Conservation (phyloP, 495 filamentous ascomycete species). For the Daldinia grandis region DNA sequence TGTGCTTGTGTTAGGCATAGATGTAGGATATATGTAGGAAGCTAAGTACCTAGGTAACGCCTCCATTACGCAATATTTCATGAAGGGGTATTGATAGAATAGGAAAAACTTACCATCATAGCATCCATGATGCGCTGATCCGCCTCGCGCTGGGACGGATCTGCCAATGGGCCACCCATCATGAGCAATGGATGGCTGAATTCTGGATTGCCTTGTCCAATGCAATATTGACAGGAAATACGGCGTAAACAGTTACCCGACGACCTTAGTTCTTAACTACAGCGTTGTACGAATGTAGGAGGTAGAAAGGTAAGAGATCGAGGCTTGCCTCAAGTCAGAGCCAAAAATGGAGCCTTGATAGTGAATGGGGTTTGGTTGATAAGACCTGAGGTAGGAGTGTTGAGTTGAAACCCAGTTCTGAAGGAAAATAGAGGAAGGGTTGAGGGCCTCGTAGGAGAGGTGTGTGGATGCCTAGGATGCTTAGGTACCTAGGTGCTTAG, state of each 20-base stretch:
- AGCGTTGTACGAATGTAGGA: background rate
- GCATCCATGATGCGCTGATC: conserved; percentile 5
- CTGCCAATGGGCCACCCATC: background rate
- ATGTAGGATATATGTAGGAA: no score
- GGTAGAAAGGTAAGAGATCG: background rate
- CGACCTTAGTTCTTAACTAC: background rate
- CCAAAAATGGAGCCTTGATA: background rate
- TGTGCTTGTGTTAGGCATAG: no score
- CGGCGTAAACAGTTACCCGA: background rate
- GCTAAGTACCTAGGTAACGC: no score
- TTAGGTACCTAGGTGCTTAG: background rate
- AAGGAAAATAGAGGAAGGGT: background rate
- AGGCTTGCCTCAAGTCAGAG: background rate
- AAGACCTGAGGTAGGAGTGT: background rate
- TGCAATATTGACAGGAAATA: background rate
- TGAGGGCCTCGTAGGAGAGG: background rate
- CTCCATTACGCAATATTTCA: background rate
- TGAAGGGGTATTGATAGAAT: no score
- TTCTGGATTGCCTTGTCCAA: background rate
- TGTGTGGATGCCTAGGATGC: no score
- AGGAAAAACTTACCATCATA: conserved; percentile 38
- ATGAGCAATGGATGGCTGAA: background rate
- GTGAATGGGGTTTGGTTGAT: background rate
- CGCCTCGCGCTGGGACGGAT: background rate
- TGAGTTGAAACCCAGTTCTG: background rate